Evolutionary conservation across 2,329 filamentous ascomycete species (phyloP).

Genomic region (Xylariaceae sp.): DNA sequence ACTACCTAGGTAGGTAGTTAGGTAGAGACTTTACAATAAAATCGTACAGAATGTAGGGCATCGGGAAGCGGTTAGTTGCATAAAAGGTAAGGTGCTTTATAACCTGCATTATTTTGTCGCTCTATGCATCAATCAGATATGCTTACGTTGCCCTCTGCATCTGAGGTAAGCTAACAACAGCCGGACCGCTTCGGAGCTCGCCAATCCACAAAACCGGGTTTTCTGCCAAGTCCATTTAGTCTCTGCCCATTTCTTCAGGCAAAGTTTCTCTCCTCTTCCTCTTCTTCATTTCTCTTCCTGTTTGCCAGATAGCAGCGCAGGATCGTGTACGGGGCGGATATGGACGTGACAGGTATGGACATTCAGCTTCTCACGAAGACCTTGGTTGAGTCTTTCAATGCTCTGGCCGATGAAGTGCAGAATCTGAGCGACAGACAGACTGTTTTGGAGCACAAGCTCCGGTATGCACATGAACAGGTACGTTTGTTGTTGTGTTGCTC

Average conservation of each 20-base stretch:
- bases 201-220: slow-evolving; percentile 31
- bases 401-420: slow-evolving; percentile 70
- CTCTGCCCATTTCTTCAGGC: slow-evolving; percentile 21
- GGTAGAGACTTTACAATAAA: too few species aligned
- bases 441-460: slow-evolving; percentile 70
- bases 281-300: neutral
- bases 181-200: slow-evolving; percentile 24
- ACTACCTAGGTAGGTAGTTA: too few species aligned
- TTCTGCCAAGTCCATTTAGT: slow-evolving; percentile 13
- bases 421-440: slow-evolving; percentile 68
- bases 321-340: slow-evolving; percentile 3
- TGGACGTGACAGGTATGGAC: slow-evolving; percentile 48
- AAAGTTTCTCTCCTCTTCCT: slow-evolving; percentile 3
- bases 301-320: slow-evolving; percentile 8
- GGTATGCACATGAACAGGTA: slow-evolving; percentile 72
- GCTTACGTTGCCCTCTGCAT: neutral
- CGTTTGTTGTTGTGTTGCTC: slow-evolving; percentile 43
- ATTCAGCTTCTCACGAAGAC: slow-evolving; percentile 58
- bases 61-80: too few species aligned
- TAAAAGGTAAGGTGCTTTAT: too few species aligned
- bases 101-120: too few species aligned
- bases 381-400: slow-evolving; percentile 68
- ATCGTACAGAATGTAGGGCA: too few species aligned
- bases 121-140: too few species aligned
- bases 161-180: neutral